Conservation (phyloP, 805 yeast genomes). For the Zygosaccharomyces rouxii region DNA sequence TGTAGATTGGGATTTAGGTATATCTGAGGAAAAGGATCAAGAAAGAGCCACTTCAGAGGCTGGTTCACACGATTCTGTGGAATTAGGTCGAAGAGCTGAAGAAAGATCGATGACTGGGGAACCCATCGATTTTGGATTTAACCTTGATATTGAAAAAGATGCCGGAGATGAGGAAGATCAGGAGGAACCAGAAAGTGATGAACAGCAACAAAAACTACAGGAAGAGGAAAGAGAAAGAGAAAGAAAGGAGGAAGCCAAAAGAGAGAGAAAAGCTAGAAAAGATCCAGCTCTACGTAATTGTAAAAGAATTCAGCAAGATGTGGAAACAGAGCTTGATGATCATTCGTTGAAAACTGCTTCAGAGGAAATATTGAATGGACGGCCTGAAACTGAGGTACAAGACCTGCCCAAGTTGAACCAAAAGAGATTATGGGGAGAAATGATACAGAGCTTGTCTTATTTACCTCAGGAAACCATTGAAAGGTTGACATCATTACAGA, state of each 20-base stretch:
- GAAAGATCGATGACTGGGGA: constrained; percentile 27
- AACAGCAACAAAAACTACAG: constrained; percentile 29
- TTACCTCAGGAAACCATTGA: constrained; percentile 20
- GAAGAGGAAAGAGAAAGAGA: constrained; percentile 12
- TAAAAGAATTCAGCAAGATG: constrained; percentile 17
- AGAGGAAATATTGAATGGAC: neutral
- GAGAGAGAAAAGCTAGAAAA: constrained; percentile 4
- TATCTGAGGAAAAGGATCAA: constrained; percentile 17
- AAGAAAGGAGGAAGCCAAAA: constrained; percentile 5
- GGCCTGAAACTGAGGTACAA: neutral
- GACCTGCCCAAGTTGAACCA: constrained; percentile 3
- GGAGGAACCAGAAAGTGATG: constrained; percentile 29
- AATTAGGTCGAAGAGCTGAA: constrained; percentile 52
- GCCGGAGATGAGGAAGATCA: constrained; percentile 32
- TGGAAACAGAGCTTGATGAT: constrained; percentile 22
- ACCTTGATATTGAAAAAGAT: constrained; percentile 44
- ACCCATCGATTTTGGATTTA: constrained; percentile 48
- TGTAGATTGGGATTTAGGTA: constrained; percentile 31
- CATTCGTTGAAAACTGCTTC: constrained; percentile 12
- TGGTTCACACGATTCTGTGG: constrained; percentile 56
- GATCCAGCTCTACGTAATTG: constrained; percentile 17
- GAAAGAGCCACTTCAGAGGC: constrained; percentile 11
- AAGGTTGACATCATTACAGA: constrained; percentile 17
- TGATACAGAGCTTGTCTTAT: constrained; percentile 16
- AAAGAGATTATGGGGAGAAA: constrained; percentile 25